Evolutionary conservation across 1,284 basidiomycete genomes (phyloP).

Genomic region (Boletellus deceptivus): DNA sequence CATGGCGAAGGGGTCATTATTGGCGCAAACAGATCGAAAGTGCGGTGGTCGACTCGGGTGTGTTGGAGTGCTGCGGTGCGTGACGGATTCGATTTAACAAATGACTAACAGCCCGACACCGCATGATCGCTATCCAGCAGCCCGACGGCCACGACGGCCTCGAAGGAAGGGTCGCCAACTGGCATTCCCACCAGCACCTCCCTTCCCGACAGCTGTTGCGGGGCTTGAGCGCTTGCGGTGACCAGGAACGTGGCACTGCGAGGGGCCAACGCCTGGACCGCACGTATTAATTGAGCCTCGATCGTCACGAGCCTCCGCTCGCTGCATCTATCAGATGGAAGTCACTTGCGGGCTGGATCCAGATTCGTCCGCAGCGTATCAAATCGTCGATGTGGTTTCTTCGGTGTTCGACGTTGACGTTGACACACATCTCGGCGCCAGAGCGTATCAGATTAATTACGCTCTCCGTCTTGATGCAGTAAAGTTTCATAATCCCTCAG

Average conservation of each 20-base stretch:
- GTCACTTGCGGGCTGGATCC: neutral
- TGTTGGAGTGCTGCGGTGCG: conserved; percentile 19
- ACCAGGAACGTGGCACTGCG: conserved; percentile 3
- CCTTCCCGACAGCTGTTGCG: conserved; percentile 3
- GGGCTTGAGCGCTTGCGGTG: neutral
- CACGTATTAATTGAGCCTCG: conserved; percentile 17
- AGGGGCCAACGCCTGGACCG: conserved; percentile 1
- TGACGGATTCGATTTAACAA: neutral
- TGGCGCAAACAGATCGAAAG: neutral
- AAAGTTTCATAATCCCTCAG: conserved; percentile 27
- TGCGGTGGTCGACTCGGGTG: neutral
- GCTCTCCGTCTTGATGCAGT: conserved; percentile 9
- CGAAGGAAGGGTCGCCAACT: neutral
- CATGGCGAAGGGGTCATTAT: conserved; percentile 33
- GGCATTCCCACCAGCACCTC: neutral
- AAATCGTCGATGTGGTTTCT: conserved; percentile 9
- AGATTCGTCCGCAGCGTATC: conserved; percentile 13
- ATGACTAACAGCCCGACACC: conserved; percentile 12
- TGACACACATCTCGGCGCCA: conserved; percentile 28
- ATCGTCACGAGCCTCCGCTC: conserved; percentile 22
- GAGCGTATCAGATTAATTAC: conserved; percentile 22
- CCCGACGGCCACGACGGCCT: too few relatives aligned
- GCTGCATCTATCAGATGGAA: conserved; percentile 7
- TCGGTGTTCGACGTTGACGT: conserved; percentile 6
- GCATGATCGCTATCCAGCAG: neutral